These are phyloP conservation scores for Hibiscus syriacus DNA, from an alignment of 345 rosid genomes.

Conservation along the genomic window DNA sequence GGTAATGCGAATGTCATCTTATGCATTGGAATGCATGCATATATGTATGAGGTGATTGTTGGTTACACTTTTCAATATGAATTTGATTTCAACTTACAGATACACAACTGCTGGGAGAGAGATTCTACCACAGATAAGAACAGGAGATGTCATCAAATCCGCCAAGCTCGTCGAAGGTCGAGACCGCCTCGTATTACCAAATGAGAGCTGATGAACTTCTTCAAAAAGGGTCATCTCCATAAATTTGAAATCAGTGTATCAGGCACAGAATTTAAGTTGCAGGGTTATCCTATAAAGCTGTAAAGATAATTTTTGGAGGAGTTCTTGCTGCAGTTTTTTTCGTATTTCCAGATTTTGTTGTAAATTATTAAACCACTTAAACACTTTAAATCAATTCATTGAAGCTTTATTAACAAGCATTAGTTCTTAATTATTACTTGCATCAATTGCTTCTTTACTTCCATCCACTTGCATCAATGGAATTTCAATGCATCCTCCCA, in stretches of 20 bases:
- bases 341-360: not conserved
- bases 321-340: not conserved
- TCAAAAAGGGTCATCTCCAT: no score
- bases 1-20: conserved; percentile 41
- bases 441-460: no score
- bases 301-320: not conserved
- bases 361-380: not conserved
- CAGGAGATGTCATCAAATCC: conserved; percentile 66
- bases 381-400: not conserved
- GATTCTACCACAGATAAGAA: conserved; percentile 70
- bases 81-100: conserved; percentile 19
- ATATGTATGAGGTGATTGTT: not conserved
- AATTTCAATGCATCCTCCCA: no score
- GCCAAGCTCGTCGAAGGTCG: conserved; percentile 68
- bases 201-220: conserved; percentile 29
- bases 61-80: not conserved
- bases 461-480: no score
- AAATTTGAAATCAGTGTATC: not conserved
- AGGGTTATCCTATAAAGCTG: not conserved
- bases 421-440: no score
- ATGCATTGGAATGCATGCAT: not conserved
- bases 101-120: conserved; percentile 71
- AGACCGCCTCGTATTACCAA: conserved; percentile 68
- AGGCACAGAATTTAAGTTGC: not conserved
- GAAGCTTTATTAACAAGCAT: not conserved